phyloP scores from a whole-genome alignment of 106 monocot species.

The Allium cepa region DNA sequence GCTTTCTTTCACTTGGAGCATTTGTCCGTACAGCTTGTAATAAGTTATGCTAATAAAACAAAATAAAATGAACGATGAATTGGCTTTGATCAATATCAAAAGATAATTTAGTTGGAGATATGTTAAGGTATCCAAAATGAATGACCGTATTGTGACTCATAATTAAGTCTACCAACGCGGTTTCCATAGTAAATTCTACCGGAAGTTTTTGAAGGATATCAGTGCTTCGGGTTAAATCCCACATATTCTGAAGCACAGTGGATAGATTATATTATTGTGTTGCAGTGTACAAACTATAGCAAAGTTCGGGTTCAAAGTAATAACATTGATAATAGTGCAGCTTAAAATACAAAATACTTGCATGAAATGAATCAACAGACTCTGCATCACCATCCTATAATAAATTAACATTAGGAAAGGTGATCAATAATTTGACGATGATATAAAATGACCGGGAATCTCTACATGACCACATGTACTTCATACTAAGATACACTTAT shows the following conservation, averaged over 20 bases:
- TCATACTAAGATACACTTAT: too few species aligned
- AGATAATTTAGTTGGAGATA: not conserved
- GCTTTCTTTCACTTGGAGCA: constrained; percentile 13
- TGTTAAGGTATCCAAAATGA: not conserved
- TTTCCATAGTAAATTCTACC: constrained; percentile 31
- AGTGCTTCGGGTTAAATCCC: constrained; percentile 34
- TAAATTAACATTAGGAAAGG: not conserved
- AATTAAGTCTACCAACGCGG: constrained; percentile 32
- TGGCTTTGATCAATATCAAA: not conserved
- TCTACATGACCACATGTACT: too few species aligned
- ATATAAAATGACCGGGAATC: not conserved
- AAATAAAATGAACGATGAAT: not conserved
- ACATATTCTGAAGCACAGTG: constrained; percentile 27
- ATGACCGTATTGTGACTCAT: constrained; percentile 2
- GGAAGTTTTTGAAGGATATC: constrained; percentile 30
- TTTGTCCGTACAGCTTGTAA: constrained; percentile 37
- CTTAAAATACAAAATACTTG: constrained; percentile 1
- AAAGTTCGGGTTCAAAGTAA: not conserved
- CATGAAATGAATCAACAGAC: constrained; percentile 13
- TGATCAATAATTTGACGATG: not conserved
- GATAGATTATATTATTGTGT: not conserved
- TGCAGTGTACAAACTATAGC: not conserved
- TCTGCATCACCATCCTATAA: constrained; percentile 13
- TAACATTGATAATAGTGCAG: not conserved
- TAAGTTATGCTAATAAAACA: constrained; percentile 19